Evolutionary conservation across 73 alveolate species (phyloP).

Genomic region (Paramecium biaurelia): DNA sequence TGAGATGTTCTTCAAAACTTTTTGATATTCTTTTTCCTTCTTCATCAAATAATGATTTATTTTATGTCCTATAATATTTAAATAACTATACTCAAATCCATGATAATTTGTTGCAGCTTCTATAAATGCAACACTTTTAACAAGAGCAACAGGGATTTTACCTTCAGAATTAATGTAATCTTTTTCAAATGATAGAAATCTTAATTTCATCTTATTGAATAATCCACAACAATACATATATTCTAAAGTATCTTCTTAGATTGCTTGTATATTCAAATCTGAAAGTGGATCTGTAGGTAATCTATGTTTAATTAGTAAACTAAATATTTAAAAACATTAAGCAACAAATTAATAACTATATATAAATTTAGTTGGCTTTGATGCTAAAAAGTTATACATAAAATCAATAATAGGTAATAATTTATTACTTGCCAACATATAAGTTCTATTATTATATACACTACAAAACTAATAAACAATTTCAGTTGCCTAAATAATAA

Average conservation of each 20-base stretch:
- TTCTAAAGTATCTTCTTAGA: slow-evolving; percentile 19
- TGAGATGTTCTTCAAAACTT: not conserved
- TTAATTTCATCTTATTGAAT: slow-evolving; percentile 25
- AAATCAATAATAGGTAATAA: slow-evolving; percentile 43
- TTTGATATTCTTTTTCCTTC: not conserved
- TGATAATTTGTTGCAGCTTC: slow-evolving; percentile 46
- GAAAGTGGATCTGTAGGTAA: slow-evolving; percentile 15
- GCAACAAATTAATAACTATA: slow-evolving; percentile 32
- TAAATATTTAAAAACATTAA: slow-evolving; percentile 34
- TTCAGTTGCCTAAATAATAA: slow-evolving; percentile 25
- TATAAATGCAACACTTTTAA: slow-evolving; percentile 52
- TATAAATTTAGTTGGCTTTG: slow-evolving; percentile 42
- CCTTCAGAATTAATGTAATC: slow-evolving; percentile 52
- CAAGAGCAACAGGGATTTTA: slow-evolving; percentile 43
- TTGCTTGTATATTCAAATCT: not conserved
- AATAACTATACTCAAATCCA: slow-evolving; percentile 25
- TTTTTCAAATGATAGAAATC: slow-evolving; percentile 51
- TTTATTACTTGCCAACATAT: slow-evolving; percentile 30
- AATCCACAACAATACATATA: slow-evolving; percentile 47
- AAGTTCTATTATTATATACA: not conserved
- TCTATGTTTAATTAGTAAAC: slow-evolving; percentile 25
- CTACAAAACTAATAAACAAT: slow-evolving; percentile 8
- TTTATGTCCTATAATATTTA: not conserved
- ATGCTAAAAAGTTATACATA: slow-evolving; percentile 23
- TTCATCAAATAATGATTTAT: slow-evolving; percentile 37